Conservation (phyloP, 371 early-diverging fungal genomes). For the Mucor indicus region DNA sequence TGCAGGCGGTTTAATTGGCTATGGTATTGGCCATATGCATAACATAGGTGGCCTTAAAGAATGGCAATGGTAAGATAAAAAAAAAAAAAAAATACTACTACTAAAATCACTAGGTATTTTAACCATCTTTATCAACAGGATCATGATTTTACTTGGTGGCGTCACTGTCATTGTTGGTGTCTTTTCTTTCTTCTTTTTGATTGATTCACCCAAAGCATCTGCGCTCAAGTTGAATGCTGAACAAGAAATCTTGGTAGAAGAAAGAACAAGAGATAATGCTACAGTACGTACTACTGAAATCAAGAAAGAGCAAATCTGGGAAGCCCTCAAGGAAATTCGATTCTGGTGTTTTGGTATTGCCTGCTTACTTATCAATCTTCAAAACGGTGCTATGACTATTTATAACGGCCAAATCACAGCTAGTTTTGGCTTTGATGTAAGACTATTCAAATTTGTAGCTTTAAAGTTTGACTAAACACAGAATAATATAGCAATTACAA, state of each 20-base stretch:
- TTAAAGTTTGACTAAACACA: too few relatives aligned
- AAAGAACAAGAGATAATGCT: slow-evolving; percentile 29
- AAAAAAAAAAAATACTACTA: too few relatives aligned
- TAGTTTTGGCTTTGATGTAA: slow-evolving; percentile 32
- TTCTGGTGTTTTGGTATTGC: slow-evolving; percentile 28
- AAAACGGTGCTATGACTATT: slow-evolving; percentile 35
- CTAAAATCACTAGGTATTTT: too few relatives aligned
- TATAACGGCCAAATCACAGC: slow-evolving; percentile 29
- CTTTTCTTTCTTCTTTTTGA: slow-evolving; percentile 29
- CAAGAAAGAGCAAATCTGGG: slow-evolving; percentile 25
- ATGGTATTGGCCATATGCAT: slow-evolving; percentile 27
- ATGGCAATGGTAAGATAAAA: slow-evolving; percentile 41
- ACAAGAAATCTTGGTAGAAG: slow-evolving; percentile 33
- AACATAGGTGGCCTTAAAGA: slow-evolving; percentile 20
- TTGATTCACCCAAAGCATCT: slow-evolving; percentile 31
- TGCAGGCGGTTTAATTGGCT: slow-evolving; percentile 26
- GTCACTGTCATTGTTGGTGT: slow-evolving; percentile 24
- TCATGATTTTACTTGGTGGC: slow-evolving; percentile 34
- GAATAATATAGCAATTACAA: slow-evolving; percentile 15
- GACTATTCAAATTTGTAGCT: too few relatives aligned
- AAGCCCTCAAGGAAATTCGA: slow-evolving; percentile 29
- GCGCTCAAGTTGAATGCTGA: slow-evolving; percentile 29
- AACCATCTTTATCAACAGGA: too few relatives aligned
- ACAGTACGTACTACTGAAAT: slow-evolving; percentile 26
- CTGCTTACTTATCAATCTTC: slow-evolving; percentile 29